Percentiles rank a stretch among this genome's conserved stretches.
Evolutionary conservation across 345 rosid genomes (phyloP).

Genomic region (Ricinus communis): DNA sequence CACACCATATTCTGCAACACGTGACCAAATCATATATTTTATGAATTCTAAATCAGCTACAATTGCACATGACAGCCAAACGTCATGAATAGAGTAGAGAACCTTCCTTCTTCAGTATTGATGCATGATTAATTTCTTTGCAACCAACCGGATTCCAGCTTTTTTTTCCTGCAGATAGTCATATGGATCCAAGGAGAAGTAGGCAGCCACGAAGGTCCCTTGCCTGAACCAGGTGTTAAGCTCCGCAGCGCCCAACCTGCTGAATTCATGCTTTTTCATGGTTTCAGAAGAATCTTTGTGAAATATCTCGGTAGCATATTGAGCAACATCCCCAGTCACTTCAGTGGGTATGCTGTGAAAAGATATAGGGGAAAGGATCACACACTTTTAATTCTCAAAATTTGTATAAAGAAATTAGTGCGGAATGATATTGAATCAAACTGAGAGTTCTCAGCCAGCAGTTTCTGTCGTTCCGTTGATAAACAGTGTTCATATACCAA

Average conservation of each 20-base stretch:
- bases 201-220: constrained; percentile 61
- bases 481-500: too few relatives aligned
- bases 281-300: constrained; percentile 59
- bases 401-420: too few relatives aligned
- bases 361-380: background rate
- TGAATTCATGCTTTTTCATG: constrained; percentile 48
- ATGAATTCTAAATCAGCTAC: too few relatives aligned
- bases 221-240: constrained; percentile 40
- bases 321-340: constrained; percentile 41
- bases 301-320: constrained; percentile 57
- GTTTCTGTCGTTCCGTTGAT: too few relatives aligned
- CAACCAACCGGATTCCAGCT: constrained; percentile 77
- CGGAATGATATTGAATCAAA: too few relatives aligned
- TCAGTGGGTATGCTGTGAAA: constrained; percentile 66
- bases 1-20: too few relatives aligned
- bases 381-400: too few relatives aligned
- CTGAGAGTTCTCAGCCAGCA: too few relatives aligned
- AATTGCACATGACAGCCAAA: background rate
- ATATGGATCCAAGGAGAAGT: constrained; percentile 61
- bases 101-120: constrained; percentile 4
- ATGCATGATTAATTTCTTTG: constrained; percentile 55
- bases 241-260: constrained; percentile 47
- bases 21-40: too few relatives aligned
- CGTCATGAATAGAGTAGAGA: background rate
- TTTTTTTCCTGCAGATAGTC: constrained; percentile 68